phyloP scores from a whole-genome alignment of 176 grass and related monocot species.

The Chloris gayana region DNA sequence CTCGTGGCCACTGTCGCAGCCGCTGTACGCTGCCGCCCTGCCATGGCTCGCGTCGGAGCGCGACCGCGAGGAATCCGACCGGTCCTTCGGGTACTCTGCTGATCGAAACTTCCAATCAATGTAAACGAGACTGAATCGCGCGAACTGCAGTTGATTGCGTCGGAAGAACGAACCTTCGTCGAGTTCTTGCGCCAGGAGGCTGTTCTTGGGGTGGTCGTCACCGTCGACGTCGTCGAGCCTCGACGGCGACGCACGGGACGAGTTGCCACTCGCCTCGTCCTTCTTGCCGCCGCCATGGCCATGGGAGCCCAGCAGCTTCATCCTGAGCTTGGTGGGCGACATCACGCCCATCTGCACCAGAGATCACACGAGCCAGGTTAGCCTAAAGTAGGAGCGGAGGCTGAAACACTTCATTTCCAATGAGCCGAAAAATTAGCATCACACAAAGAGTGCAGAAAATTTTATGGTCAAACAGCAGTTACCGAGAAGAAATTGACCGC shows the following conservation, averaged over 20 bases:
- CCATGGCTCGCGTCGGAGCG: conserved; percentile 45
- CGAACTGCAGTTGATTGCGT: neutral
- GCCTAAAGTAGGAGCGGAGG: neutral
- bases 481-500: neutral
- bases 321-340: conserved; percentile 82
- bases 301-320: conserved; percentile 74
- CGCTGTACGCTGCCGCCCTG: neutral
- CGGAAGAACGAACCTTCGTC: conserved; percentile 45
- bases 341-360: conserved; percentile 59
- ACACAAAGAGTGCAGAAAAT: no score
- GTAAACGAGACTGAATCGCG: neutral
- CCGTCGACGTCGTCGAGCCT: conserved; percentile 43
- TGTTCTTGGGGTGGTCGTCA: conserved; percentile 61
- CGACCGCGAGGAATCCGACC: conserved; percentile 37
- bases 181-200: conserved; percentile 63
- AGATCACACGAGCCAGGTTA: neutral
- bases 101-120: neutral
- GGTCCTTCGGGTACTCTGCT: conserved; percentile 45
- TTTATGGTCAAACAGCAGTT: conserved; percentile 5
- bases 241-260: conserved; percentile 56
- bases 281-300: conserved; percentile 31
- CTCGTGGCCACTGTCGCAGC: conserved; percentile 50
- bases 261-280: conserved; percentile 46
- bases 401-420: neutral
- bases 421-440: neutral